phyloP scores from a whole-genome alignment of 78 protist species.

The Dictyostelium intermedium region DNA sequence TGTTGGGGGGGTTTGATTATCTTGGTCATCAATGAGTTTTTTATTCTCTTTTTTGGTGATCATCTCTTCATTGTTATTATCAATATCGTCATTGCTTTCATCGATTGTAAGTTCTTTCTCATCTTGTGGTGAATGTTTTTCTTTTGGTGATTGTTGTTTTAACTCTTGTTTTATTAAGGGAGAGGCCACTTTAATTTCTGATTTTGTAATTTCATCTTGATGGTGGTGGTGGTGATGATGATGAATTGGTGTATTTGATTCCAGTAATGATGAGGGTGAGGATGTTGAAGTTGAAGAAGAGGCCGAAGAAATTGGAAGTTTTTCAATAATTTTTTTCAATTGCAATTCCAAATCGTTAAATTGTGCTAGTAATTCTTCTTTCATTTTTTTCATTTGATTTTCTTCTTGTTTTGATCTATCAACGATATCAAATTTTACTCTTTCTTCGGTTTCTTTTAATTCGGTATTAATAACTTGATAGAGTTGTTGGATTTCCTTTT shows the following conservation, averaged over 20 bases:
- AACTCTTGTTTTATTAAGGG: not conserved
- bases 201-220: not conserved
- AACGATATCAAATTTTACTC: slow-evolving; percentile 31
- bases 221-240: not conserved
- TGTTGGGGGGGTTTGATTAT: not conserved
- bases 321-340: not conserved
- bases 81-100: not conserved
- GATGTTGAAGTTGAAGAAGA: not conserved
- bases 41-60: not conserved
- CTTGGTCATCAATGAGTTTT: not conserved
- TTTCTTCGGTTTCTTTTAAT: slow-evolving; percentile 26
- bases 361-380: not conserved
- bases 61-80: not conserved
- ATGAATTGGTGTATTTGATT: not conserved
- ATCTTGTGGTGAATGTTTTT: not conserved
- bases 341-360: not conserved
- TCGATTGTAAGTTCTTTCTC: not conserved
- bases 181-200: not conserved
- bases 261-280: not conserved
- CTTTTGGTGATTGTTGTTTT: not conserved
- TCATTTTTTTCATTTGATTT: not conserved
- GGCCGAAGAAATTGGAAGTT: not conserved
- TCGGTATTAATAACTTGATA: not conserved
- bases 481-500: slow-evolving; percentile 23
- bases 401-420: slow-evolving; percentile 24